Evolutionary conservation across 2,329 filamentous ascomycete species (phyloP).

Genomic region (Fusarium illudens): DNA sequence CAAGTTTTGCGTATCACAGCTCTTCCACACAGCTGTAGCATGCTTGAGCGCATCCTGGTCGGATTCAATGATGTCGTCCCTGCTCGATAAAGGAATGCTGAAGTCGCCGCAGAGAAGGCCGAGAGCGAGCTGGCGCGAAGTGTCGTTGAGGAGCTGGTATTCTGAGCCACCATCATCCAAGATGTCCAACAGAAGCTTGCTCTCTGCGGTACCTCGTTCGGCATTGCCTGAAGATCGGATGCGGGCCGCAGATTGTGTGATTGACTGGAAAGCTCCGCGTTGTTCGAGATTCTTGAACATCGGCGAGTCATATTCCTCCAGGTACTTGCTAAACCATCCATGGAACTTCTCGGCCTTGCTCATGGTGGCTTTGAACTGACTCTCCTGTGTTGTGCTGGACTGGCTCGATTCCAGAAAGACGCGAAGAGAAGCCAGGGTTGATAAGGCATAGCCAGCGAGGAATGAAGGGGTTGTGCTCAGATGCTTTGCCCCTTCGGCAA

Average conservation of each 20-base stretch:
- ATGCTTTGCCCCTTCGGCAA: conserved; percentile 72
- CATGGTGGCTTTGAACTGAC: conserved; percentile 80
- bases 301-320: conserved; percentile 68
- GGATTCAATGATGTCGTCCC: conserved; percentile 72
- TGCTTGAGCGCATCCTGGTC: conserved; percentile 71
- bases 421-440: conserved; percentile 79
- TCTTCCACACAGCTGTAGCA: conserved; percentile 77
- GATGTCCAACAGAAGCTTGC: conserved; percentile 79
- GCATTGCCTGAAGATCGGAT: conserved; percentile 76
- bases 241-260: conserved; percentile 73
- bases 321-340: conserved; percentile 76
- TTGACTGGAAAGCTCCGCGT: conserved; percentile 67
- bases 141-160: conserved; percentile 71
- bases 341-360: conserved; percentile 80
- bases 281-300: conserved; percentile 59
- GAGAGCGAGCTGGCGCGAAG: conserved; percentile 75
- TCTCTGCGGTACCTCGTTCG: conserved; percentile 75
- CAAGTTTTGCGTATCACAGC: conserved; percentile 70
- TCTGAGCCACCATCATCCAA: conserved; percentile 74
- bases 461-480: conserved; percentile 75
- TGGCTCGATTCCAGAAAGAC: conserved; percentile 78
- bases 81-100: conserved; percentile 54
- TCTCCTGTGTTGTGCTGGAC: conserved; percentile 84
- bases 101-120: conserved; percentile 81
- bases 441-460: conserved; percentile 80